Evolutionary conservation across 2,329 filamentous ascomycete species (phyloP).

Genomic region (Epichloe elymi): DNA sequence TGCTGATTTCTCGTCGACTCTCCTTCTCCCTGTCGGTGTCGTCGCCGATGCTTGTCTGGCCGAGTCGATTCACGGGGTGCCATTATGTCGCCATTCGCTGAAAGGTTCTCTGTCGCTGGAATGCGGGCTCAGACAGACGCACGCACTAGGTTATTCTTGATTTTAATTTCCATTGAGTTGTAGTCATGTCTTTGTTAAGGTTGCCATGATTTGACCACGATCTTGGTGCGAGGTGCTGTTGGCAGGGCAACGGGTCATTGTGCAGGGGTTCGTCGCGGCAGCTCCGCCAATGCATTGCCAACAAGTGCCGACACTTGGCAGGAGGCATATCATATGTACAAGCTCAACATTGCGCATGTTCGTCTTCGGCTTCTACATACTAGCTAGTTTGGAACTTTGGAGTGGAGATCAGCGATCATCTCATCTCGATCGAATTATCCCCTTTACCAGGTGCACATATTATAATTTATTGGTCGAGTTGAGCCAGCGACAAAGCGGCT

Average conservation of each 20-base stretch:
- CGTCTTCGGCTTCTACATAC: too few relatives aligned
- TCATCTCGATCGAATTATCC: too few relatives aligned
- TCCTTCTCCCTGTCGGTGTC: conserved; percentile 16
- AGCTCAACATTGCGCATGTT: too few relatives aligned
- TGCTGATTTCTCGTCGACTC: conserved; percentile 21
- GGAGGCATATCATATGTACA: too few relatives aligned
- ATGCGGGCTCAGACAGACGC: conserved; percentile 7
- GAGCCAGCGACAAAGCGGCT: not conserved
- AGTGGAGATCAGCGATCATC: too few relatives aligned
- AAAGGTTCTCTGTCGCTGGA: conserved; percentile 2
- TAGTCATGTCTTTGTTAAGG: not conserved
- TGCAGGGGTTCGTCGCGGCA: not conserved
- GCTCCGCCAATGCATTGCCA: too few relatives aligned
- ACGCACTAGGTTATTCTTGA: not conserved
- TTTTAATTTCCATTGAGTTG: not conserved
- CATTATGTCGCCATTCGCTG: conserved; percentile 1
- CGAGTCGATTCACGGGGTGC: conserved; percentile 6
- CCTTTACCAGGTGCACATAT: too few relatives aligned
- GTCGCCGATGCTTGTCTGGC: conserved; percentile 11
- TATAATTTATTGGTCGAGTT: too few relatives aligned
- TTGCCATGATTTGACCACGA: not conserved
- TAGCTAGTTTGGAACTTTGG: too few relatives aligned
- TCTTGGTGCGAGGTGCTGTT: not conserved
- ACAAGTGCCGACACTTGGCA: too few relatives aligned
- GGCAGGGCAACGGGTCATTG: conserved; percentile 1